Percentiles rank a stretch among this genome's conserved stretches.
Evolutionary conservation across 2,329 filamentous ascomycete species (phyloP).

Genomic region (Curvularia sp.): DNA sequence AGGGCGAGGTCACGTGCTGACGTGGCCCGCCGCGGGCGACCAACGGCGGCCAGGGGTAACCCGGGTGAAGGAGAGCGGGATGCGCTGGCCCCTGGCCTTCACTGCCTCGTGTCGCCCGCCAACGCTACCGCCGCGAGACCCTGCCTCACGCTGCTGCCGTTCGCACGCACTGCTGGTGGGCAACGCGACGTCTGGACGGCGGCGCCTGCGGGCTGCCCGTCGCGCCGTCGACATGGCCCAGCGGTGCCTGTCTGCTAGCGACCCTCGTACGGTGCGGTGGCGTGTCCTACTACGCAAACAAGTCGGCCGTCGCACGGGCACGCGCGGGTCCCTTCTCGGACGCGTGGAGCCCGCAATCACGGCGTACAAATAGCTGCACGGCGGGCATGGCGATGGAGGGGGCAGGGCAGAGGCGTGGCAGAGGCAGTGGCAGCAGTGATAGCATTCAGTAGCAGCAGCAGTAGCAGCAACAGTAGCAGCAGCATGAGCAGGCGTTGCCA

Average conservation of each 20-base stretch:
- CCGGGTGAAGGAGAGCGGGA: neutral
- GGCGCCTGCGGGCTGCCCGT: neutral
- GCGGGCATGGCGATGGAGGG: no score
- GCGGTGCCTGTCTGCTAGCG: neutral
- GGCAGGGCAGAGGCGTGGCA: neutral
- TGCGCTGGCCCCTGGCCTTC: neutral
- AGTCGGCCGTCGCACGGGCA: constrained; percentile 33
- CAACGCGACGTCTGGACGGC: neutral
- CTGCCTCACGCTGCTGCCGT: no score
- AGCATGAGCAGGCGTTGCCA: neutral
- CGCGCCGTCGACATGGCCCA: no score
- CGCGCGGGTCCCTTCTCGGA: constrained; percentile 42
- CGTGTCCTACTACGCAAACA: constrained; percentile 11
- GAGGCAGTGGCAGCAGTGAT: neutral
- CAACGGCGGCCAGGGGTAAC: constrained; percentile 21
- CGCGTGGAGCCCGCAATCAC: constrained; percentile 37
- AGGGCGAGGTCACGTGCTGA: constrained; percentile 17
- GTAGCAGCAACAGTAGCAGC: neutral
- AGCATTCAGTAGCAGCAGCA: neutral
- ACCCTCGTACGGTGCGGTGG: neutral
- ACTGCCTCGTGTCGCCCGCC: no score
- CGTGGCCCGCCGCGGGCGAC: constrained; percentile 15
- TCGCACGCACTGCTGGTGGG: no score
- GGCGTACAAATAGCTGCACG: neutral
- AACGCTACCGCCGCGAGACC: no score